A percentile compares a stretch with the other conserved stretches of the same genome.
Evolutionary conservation across 2,329 filamentous ascomycete genomes (phyloP).

Genomic region (Ciborinia camelliae): DNA sequence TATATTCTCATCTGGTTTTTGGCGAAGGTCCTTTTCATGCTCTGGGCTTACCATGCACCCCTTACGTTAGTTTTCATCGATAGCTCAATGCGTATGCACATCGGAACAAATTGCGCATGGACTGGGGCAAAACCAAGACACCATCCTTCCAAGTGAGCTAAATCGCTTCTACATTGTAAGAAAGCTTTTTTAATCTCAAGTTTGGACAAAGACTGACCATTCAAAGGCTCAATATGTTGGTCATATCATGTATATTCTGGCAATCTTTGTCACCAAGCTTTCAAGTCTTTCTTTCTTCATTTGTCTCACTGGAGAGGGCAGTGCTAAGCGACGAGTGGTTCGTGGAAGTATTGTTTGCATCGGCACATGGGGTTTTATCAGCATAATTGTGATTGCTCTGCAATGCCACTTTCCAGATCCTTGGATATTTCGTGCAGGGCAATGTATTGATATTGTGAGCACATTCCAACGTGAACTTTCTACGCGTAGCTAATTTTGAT

Average conservation of each 20-base stretch:
- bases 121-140: conserved; percentile 6
- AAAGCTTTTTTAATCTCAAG: not conserved
- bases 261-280: conserved; percentile 1
- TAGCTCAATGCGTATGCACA: conserved; percentile 10
- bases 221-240: conserved; percentile 6
- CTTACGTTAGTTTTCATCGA: not conserved
- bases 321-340: not conserved
- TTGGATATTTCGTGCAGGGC: not conserved
- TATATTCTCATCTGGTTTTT: not conserved
- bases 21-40: not conserved
- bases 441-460: conserved; percentile 10
- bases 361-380: not conserved
- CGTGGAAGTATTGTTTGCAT: not conserved
- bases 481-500: not conserved
- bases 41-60: not conserved
- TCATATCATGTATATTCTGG: conserved; percentile 5
- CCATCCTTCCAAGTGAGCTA: not conserved
- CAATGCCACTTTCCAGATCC: conserved; percentile 6
- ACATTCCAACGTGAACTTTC: not conserved
- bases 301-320: conserved; percentile 3
- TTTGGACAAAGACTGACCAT: not conserved
- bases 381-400: not conserved
- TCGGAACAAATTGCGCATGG: not conserved
- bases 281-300: not conserved
- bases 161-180: not conserved